Evolutionary conservation across 352 stramenopile genomes (phyloP).

Genomic region (Globisporangium apiculatum): DNA sequence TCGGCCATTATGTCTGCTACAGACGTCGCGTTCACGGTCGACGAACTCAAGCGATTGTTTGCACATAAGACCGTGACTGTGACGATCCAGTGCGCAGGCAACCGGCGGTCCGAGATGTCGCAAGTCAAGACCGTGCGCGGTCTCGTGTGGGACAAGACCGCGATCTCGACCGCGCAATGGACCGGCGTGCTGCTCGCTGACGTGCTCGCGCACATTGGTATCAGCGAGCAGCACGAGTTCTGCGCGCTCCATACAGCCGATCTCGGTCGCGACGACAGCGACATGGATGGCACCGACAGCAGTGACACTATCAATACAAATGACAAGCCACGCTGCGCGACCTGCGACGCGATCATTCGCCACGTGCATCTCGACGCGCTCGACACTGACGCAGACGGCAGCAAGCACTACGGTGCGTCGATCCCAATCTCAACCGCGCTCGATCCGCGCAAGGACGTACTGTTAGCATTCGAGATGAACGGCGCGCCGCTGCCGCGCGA

Average conservation of each 20-base stretch:
- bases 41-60: slow-evolving; percentile 85
- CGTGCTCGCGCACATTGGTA: slow-evolving; percentile 65
- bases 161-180: slow-evolving; percentile 89
- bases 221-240: slow-evolving; percentile 33
- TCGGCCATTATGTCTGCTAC: neutral
- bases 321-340: slow-evolving; percentile 3
- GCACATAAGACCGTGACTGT: slow-evolving; percentile 64
- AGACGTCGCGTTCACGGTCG: slow-evolving; percentile 53
- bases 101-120: slow-evolving; percentile 80
- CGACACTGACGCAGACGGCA: slow-evolving; percentile 38
- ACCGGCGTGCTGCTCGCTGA: slow-evolving; percentile 84
- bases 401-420: slow-evolving; percentile 44
- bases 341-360: slow-evolving; percentile 17
- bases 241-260: slow-evolving; percentile 33
- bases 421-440: slow-evolving; percentile 88
- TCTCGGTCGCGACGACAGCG: slow-evolving; percentile 27
- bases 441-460: slow-evolving; percentile 80
- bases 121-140: slow-evolving; percentile 36
- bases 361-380: slow-evolving; percentile 52
- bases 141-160: slow-evolving; percentile 32
- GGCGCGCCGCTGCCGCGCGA: slow-evolving; percentile 72
- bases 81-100: slow-evolving; percentile 92
- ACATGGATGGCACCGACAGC: slow-evolving; percentile 19
- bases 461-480: slow-evolving; percentile 96
- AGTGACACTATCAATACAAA: neutral